These are phyloP conservation scores for Strigomonas culicis DNA, from an alignment of 208 protist species.

Conservation along the genomic window DNA sequence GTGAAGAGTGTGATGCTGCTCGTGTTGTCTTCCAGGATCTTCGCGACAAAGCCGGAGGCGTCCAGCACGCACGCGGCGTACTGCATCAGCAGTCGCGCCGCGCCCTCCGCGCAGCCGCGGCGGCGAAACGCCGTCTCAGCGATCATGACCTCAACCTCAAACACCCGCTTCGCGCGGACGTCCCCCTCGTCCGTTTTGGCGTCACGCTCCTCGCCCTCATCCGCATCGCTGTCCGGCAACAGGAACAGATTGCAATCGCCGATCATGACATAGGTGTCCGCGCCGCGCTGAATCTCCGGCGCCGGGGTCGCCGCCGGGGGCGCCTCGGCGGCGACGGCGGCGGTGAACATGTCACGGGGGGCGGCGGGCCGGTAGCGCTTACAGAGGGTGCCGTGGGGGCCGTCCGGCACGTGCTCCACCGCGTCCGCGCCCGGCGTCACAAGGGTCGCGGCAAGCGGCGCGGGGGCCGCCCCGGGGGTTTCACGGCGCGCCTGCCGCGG, in stretches of 20 bases:
- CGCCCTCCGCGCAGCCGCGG: conserved; percentile 64
- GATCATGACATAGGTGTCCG: conserved; percentile 46
- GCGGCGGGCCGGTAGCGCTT: not conserved
- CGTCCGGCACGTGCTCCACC: not conserved
- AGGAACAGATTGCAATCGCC: conserved; percentile 92
- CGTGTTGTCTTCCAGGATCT: conserved; percentile 82
- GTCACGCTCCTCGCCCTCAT: conserved; percentile 14
- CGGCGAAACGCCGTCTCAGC: conserved; percentile 64
- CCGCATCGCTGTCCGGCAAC: conserved; percentile 25
- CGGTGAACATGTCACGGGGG: not conserved
- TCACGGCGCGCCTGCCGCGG: not conserved
- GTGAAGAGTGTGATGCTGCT: conserved; percentile 72
- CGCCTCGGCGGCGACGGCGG: not conserved
- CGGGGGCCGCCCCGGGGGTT: not conserved
- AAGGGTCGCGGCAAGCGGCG: not conserved
- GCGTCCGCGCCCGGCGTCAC: not conserved
- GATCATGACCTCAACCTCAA: conserved; percentile 92
- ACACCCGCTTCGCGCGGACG: conserved; percentile 22
- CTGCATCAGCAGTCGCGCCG: conserved; percentile 80
- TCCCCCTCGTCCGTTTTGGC: not conserved
- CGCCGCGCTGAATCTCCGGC: not conserved
- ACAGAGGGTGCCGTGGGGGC: not conserved
- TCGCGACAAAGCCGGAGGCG: conserved; percentile 77
- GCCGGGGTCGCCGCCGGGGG: not conserved
- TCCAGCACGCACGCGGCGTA: conserved; percentile 73